Evolutionary conservation across 441 rosid species (phyloP).

Genomic region (Cnidoscolus chayamansa): DNA sequence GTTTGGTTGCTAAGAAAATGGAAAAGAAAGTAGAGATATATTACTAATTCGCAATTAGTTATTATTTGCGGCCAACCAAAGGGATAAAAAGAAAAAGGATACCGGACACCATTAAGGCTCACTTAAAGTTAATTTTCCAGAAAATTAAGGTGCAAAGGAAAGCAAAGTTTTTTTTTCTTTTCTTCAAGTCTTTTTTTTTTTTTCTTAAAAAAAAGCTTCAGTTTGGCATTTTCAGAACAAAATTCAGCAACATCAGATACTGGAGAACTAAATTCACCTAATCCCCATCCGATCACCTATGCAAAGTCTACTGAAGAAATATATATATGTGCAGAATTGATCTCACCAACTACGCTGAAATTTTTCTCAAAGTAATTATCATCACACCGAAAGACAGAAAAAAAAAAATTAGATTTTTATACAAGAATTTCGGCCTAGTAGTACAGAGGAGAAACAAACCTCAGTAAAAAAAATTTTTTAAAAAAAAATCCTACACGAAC

Average conservation of each 20-base stretch:
- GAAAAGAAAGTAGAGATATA: not conserved
- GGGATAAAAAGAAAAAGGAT: not conserved
- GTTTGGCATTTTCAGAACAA: constrained; percentile 2
- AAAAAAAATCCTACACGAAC: constrained; percentile 23
- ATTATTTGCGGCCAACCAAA: not conserved
- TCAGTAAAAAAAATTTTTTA: not conserved
- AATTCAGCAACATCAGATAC: not conserved
- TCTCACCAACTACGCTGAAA: constrained; percentile 14
- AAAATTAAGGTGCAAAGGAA: constrained; percentile 10
- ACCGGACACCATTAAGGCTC: not conserved
- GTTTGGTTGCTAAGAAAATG: constrained; percentile 25
- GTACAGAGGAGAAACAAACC: constrained; percentile 36
- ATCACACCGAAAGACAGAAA: not conserved
- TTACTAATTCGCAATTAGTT: not conserved
- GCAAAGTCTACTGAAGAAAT: not conserved
- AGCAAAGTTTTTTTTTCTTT: not conserved
- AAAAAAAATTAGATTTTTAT: not conserved
- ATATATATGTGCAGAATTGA: not conserved
- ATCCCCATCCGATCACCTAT: constrained; percentile 28
- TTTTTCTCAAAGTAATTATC: not conserved
- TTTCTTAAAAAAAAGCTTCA: not conserved
- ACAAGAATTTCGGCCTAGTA: constrained; percentile 27
- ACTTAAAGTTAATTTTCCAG: constrained; percentile 25
- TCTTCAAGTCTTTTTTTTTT: not conserved
- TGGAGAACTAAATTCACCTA: constrained; percentile 20